Evolutionary conservation across 1,284 basidiomycete species (phyloP), one percentile per base, ranked within the genome.

Genomic region (Tilletia caries): DNA sequence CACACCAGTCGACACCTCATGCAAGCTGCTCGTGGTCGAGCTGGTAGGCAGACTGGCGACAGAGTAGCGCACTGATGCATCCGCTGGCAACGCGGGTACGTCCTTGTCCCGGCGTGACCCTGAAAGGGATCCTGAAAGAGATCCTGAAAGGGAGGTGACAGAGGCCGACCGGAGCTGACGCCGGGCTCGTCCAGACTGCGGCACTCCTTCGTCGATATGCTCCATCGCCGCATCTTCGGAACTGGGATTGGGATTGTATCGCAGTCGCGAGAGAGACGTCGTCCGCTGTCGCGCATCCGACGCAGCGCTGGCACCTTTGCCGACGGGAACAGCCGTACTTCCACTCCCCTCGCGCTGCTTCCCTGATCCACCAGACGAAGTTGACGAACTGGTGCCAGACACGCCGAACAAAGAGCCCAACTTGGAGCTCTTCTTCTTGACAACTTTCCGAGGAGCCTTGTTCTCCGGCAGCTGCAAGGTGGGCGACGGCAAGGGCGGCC

Each of bases 381-480:
- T 18, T 18, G 48, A 13, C 18, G 48, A 50, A 18, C 48, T 25
- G 48, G 48, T 18, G 20, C 8, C 23, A 20, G 48, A 50, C 12
- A 18, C 20, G 6, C 48, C 48, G 20, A 50, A 50, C 12, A 50
- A 50, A 20, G 48, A 50, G 12, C 48, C 48, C 18, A 50, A 50
- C 48, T 50, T 50, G 48, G 48, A 50, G 3, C 48, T 50, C 3
- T 50, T 50, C 48, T 50, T 50, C 48, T 50, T 50, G 48, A 50
- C 2, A 50, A 50, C 13, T 18, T 50, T 50, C 20, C 48, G 12
- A 41, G 37, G 37, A 6, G 15, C 15, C 37, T 6, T 6, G 15
- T 6, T 41, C 48, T 50, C 48, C 23, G 48, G 48, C 20, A 50
- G 48, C 3, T 50, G 48, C 48, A 50, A 18, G 1, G 12, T 50